These are phyloP conservation scores for Brettanomyces nanus DNA, from an alignment of 805 yeast species.

Conservation along the genomic window DNA sequence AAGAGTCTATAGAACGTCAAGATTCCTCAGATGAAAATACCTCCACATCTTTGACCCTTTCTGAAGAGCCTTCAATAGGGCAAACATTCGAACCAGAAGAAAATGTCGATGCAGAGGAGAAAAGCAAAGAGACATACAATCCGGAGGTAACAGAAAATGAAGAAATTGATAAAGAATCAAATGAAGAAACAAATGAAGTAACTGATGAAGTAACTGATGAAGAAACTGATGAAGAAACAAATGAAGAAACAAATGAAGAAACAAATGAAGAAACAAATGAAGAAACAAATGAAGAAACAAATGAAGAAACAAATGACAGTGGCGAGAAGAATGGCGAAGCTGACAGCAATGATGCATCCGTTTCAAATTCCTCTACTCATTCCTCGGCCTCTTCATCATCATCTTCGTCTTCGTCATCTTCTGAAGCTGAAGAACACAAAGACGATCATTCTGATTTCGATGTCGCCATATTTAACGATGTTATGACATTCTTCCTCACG, in stretches of 20 bases:
- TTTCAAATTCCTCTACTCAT: no score
- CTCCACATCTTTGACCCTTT: no score
- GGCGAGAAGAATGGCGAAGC: no score
- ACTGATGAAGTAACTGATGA: neutral
- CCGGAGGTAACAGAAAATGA: neutral
- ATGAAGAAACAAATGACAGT: neutral
- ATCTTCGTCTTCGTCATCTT: no score
- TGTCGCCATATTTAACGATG: constrained; percentile 27
- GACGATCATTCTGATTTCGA: no score
- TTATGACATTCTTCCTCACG: constrained; percentile 23
- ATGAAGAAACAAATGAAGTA: neutral
- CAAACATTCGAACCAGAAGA: neutral
- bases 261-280: constrained; percentile 4
- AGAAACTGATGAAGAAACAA: no score
- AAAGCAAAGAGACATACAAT: neutral
- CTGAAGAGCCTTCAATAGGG: neutral
- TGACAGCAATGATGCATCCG: no score
- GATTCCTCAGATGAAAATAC: neutral
- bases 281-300: no score
- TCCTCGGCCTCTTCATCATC: no score
- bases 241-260: no score
- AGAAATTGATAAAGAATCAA: neutral
- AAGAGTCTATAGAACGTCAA: neutral
- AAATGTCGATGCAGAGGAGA: neutral
- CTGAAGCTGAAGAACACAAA: no score